Percentiles rank a stretch among this genome's conserved stretches.
Conservation (phyloP, 768 basidiomycete species). For the Podaxis sp. region DNA sequence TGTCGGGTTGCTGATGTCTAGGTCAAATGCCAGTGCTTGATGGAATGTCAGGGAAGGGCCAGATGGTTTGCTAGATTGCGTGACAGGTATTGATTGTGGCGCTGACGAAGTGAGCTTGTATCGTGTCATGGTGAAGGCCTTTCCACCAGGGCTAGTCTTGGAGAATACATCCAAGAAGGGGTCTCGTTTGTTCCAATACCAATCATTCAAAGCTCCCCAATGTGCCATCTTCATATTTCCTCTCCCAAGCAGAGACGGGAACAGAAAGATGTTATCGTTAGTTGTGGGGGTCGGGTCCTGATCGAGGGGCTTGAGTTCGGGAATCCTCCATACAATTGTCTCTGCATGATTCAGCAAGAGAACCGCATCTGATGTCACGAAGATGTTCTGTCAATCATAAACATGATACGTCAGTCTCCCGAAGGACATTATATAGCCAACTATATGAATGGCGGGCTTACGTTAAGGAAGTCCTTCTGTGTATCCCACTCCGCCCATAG, state of each 20-base stretch:
- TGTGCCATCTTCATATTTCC: not conserved
- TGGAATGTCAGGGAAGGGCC: not conserved
- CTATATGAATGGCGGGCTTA: not conserved
- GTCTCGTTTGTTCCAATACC: conserved; percentile 6
- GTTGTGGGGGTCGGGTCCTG: not conserved
- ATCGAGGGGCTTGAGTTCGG: conserved; percentile 1
- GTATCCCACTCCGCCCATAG: conserved; percentile 8
- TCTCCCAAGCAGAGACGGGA: not conserved
- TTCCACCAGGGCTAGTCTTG: not conserved
- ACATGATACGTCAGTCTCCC: not conserved
- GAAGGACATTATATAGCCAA: not conserved
- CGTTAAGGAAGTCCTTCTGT: conserved; percentile 1
- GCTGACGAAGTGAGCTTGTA: not conserved
- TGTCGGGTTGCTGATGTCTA: not conserved
- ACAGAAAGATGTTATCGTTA: not conserved
- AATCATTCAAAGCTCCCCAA: conserved; percentile 1
- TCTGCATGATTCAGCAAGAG: conserved; percentile 3
- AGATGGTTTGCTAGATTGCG: not conserved
- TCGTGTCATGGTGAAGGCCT: not conserved
- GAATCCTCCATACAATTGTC: conserved; percentile 8
- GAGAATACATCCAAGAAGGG: not conserved
- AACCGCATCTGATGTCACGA: not conserved
- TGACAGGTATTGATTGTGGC: not conserved
- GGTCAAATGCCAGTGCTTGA: not conserved
- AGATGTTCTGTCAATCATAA: not conserved